Base-by-base conservation (phyloP, 2,329 filamentous ascomycete species). In the Clonostachys rhizophaga region DNA sequence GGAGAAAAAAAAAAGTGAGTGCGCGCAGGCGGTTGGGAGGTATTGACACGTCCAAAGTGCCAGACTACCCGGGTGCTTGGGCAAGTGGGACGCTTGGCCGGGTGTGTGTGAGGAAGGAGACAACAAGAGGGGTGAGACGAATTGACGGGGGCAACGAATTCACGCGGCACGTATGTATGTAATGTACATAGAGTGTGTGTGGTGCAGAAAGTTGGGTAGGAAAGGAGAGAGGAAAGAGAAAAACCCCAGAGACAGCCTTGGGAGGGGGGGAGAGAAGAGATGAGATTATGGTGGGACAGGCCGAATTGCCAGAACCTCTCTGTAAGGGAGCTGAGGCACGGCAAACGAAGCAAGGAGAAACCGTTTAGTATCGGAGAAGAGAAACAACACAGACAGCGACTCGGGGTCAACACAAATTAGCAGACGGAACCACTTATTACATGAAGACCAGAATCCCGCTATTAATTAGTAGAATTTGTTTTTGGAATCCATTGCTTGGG, bases 101-200 rank as follows among this genome's bases (percentile, higher is more conserved):
- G 56, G 55, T 52, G 47, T 56, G 57, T 55, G 57, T 57, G 42
- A 52, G 44, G 37, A 45, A 54, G 52, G 56, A 46, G 55, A 57
- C 40, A 41, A 41, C 40, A 41, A 41, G 16, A 20, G 12, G 13
- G 40, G n/a, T 17, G 40, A 41, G 13, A 17, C 12, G 40, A 41
- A 4, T 17, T 13, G 13, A 20, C 13, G 40, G 16, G 24, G 40
- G 16, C 12, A 14, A n/a, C 17, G 16, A 17, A 11, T 40, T 34
- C 45, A 24, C 20, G 33, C 11, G 11, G 13, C 3, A 37, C 33
- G n/a, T 35, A 42, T 35, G 37, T 20, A 30, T 34, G 40, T 45
- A 49, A 43, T 43, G 47, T 34, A 43, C 40, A 47, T 48, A 42
- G 33, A 46, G 42, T 42, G 34, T 13, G 44, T 47, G 36, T 40